Evolutionary conservation across 345 rosid species (phyloP).

Genomic region (Gossypium rotundifolium): DNA sequence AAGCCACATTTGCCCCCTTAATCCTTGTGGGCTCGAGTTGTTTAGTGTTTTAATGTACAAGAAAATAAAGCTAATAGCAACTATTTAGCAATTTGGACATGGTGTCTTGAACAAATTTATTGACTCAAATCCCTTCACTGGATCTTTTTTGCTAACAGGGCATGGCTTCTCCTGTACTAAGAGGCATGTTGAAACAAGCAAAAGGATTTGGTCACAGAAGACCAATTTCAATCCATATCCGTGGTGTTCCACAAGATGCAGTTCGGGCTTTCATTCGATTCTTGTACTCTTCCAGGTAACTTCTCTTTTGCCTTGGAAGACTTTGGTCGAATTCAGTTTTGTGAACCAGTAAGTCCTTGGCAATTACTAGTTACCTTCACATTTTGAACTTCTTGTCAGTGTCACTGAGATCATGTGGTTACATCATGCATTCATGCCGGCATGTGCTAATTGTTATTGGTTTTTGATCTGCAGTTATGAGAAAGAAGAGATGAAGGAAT

Average conservation of each 20-base stretch:
- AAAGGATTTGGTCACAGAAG: conserved; percentile 36
- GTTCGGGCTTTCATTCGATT: conserved; percentile 70
- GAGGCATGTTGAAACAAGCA: conserved; percentile 64
- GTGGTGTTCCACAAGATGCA: conserved; percentile 67
- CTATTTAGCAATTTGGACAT: background rate
- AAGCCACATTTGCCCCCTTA: background rate
- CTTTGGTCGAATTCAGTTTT: background rate
- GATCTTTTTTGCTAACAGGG: conserved; percentile 37
- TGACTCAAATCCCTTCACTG: background rate
- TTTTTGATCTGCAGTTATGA: conserved; percentile 45
- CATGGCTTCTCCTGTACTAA: conserved; percentile 70
- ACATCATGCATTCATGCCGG: background rate
- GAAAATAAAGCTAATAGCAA: background rate
- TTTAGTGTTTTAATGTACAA: background rate
- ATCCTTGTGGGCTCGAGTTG: background rate
- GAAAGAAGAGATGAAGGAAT: conserved; percentile 58
- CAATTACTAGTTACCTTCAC: background rate
- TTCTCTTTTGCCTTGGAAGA: background rate
- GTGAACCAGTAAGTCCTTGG: background rate
- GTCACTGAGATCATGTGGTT: background rate
- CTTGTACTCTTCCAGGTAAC: conserved; percentile 79
- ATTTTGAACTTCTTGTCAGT: background rate
- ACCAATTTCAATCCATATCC: conserved; percentile 40
- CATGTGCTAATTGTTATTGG: conserved; percentile 13
- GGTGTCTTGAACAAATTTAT: conserved; percentile 5